Evolutionary conservation across 768 basidiomycete genomes (phyloP), one percentile per base, ranked within the genome.

Genomic region (Psilocybe cubensis): DNA sequence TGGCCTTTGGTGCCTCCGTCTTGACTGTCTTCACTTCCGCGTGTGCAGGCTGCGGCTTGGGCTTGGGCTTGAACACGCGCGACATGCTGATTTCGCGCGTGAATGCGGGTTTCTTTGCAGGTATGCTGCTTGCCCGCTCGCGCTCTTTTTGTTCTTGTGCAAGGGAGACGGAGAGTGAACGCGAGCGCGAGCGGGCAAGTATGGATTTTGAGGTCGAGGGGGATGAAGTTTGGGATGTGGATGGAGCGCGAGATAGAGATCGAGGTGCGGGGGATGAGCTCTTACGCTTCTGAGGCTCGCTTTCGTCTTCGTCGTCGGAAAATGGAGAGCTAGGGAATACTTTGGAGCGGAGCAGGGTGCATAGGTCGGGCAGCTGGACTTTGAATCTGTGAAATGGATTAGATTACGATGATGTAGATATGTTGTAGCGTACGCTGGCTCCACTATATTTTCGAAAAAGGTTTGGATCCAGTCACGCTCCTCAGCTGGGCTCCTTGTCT

Each of bases 31-130:
- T 51, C 14, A 54, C 52, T 12, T 57, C 48, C 20, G 57, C 56
- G 40, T 63, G 56, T 20, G 59, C 64, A 60, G 42, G n/a, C n/a
- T 58, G 56, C 35, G 56, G 59, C 56, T 63, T 79, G 54, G 72
- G 72, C 44, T 77, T 78, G 21, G 23, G 74, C 65, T 85, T 89
- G 72, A 91, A 90, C 21, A 73, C 80, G 28, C 88, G 80, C 17
- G 85, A 85, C 90, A 92, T 92, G 71, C 87, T 91, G 60, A 91
- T 78, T 67, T 92, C 89, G 28, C 88, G 80, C 56, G 79, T 85
- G n/a, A 91, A 71, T 1, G 81, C 72, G 9, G 82, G 79, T 59
- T 83, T 83, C 65, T 83, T 83, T 1, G 67, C 67, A n/a, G 71
- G 65, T 0, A 68, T 68, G 25, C 68, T 69, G 27, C 72, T 74